These are phyloP conservation scores for Conticribra weissflogii DNA, from an alignment of 108 stramenopile genomes.

Conservation along the genomic window DNA sequence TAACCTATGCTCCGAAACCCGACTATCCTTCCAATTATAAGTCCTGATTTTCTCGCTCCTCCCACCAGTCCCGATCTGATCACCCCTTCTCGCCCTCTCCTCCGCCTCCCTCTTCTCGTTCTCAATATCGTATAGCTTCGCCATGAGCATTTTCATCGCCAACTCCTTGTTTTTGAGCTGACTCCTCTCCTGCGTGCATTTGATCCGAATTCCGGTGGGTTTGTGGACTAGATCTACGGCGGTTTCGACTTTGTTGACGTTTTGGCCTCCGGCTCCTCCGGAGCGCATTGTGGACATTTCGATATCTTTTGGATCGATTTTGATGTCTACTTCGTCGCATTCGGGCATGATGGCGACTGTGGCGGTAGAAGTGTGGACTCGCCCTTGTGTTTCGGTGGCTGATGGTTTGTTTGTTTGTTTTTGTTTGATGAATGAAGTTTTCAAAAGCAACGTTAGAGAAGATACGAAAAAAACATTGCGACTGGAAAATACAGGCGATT, in stretches of 20 bases:
- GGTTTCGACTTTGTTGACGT: slow-evolving; percentile 99
- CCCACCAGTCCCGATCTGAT: slow-evolving; percentile 94
- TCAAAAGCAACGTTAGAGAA: too few species aligned
- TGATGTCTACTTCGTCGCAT: slow-evolving; percentile 83
- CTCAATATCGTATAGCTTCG: slow-evolving; percentile 87
- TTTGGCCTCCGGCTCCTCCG: slow-evolving; percentile 98
- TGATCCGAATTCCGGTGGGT: slow-evolving; percentile 95
- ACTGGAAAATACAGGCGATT: background rate
- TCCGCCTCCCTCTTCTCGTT: slow-evolving; percentile 83
- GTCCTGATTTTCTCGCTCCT: slow-evolving; percentile 96
- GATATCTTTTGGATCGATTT: slow-evolving; percentile 86
- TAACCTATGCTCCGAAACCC: slow-evolving; percentile 93
- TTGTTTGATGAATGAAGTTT: too few species aligned
- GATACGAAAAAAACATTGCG: too few species aligned
- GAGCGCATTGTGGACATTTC: slow-evolving; percentile 90
- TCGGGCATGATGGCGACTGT: slow-evolving; percentile 94
- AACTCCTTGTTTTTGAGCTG: slow-evolving; percentile 95
- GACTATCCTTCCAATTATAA: slow-evolving; percentile 98
- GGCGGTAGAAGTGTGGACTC: slow-evolving; percentile 95
- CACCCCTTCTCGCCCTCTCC: slow-evolving; percentile 77
- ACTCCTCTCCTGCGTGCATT: slow-evolving; percentile 96
- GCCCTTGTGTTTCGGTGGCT: slow-evolving; percentile 90
- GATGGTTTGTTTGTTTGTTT: slow-evolving; percentile 44
- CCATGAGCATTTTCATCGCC: slow-evolving; percentile 93
- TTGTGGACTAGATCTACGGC: slow-evolving; percentile 95